Evolutionary conservation across 2,329 filamentous ascomycete genomes (phyloP).

Genomic region (Coniochaeta hoffmannii): DNA sequence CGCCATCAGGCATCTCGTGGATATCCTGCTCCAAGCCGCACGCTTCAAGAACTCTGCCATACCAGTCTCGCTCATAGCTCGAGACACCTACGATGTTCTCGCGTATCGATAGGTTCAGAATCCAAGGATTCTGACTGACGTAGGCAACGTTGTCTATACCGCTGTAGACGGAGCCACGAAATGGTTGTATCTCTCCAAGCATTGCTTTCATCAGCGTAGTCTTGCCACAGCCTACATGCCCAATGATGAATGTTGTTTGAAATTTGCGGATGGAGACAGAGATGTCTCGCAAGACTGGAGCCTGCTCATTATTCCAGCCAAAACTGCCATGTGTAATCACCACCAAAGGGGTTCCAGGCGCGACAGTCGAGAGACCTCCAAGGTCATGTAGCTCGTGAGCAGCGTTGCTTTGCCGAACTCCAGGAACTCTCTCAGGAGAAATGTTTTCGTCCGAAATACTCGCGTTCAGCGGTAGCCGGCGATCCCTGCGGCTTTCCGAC

Average conservation of each 20-base stretch:
- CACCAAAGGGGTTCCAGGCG: background rate
- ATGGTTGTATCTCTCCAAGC: constrained; percentile 9
- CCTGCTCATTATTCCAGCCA: constrained; percentile 2
- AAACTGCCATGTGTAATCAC: constrained; percentile 3
- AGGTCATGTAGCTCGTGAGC: background rate
- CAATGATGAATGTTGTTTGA: constrained; percentile 6
- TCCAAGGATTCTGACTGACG: constrained; percentile 10
- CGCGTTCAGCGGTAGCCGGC: constrained; percentile 1
- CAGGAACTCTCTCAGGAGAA: background rate
- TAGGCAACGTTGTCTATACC: constrained; percentile 6
- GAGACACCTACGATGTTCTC: constrained; percentile 12
- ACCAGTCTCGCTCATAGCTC: constrained; percentile 5
- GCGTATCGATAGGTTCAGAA: constrained; percentile 12
- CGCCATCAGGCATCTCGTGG: constrained; percentile 13
- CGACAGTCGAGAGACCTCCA: background rate
- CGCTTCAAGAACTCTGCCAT: constrained; percentile 8
- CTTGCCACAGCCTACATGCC: constrained; percentile 12
- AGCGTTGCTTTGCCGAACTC: background rate
- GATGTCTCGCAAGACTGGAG: constrained; percentile 3
- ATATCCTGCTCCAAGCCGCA: constrained; percentile 13
- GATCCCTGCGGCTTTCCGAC: constrained; percentile 4
- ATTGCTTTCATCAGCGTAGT: constrained; percentile 10
- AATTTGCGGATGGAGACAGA: background rate
- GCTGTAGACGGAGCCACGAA: constrained; percentile 6
- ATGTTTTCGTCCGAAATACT: background rate